Percentiles rank a stretch among this genome's conserved stretches.
Evolutionary conservation across 2,329 filamentous ascomycete genomes (phyloP).

Genomic region (Pseudogymnoascus sp.): DNA sequence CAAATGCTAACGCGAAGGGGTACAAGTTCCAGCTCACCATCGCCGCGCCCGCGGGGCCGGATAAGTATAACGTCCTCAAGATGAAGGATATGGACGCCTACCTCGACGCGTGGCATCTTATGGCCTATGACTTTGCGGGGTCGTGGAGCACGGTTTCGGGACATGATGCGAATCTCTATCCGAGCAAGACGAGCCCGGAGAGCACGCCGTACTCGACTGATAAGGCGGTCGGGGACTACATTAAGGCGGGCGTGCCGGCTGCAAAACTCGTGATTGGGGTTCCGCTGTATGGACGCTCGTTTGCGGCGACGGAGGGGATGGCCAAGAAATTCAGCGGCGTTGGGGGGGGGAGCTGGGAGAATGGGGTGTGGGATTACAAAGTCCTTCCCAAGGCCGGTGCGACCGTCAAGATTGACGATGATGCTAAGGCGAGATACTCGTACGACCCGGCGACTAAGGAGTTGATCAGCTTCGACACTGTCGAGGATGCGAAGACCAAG

Average conservation of each 20-base stretch:
- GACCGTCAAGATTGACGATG: conserved; percentile 47
- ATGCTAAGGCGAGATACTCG: conserved; percentile 59
- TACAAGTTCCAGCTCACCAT: conserved; percentile 48
- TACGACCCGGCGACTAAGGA: conserved; percentile 53
- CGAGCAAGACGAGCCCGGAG: conserved; percentile 47
- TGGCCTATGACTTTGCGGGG: conserved; percentile 59
- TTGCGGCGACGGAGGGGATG: conserved; percentile 55
- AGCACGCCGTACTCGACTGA: conserved; percentile 64
- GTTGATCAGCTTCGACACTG: conserved; percentile 67
- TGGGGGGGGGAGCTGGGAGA: conserved; percentile 59
- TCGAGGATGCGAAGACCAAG: conserved; percentile 53
- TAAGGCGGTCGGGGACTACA: conserved; percentile 57
- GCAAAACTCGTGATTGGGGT: conserved; percentile 68
- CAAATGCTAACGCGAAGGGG: conserved; percentile 32
- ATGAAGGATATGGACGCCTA: conserved; percentile 39
- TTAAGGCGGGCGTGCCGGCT: conserved; percentile 50
- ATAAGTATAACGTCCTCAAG: conserved; percentile 40
- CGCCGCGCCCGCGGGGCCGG: conserved; percentile 41
- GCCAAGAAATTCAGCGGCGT: conserved; percentile 56
- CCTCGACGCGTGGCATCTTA: conserved; percentile 52
- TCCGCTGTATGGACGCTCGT: conserved; percentile 71
- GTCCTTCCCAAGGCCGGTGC: conserved; percentile 56
- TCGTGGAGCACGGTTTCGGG: conserved; percentile 25
- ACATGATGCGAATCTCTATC: conserved; percentile 65
- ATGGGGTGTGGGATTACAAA: conserved; percentile 75